Percentiles rank a stretch among this genome's conserved stretches.
These are phyloP conservation scores for Camellia oleifera DNA, from an alignment of 179 eudicot genomes.

Conservation along the genomic window DNA sequence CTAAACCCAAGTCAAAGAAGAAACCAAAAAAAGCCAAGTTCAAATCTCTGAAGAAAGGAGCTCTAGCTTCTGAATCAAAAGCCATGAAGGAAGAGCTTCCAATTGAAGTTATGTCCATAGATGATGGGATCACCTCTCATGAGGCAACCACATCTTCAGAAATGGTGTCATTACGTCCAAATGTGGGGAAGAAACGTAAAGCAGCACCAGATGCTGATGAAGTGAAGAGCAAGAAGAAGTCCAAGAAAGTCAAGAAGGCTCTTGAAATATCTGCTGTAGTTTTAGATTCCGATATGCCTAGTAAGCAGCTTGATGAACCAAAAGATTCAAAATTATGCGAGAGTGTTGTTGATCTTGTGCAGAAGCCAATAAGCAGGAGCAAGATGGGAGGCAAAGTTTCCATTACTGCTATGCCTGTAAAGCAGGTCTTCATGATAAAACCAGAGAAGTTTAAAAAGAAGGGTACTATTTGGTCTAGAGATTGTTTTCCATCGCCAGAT, in stretches of 20 bases:
- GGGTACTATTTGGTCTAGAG: slow-evolving; percentile 76
- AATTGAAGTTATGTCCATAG: slow-evolving; percentile 46
- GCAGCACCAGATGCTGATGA: slow-evolving; percentile 37
- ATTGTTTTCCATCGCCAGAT: slow-evolving; percentile 75
- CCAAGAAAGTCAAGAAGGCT: slow-evolving; percentile 66
- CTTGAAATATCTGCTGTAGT: slow-evolving; percentile 29
- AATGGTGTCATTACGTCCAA: slow-evolving; percentile 28
- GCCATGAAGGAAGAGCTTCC: slow-evolving; percentile 44
- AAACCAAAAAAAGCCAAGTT: slow-evolving; percentile 86
- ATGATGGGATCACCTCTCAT: slow-evolving; percentile 43
- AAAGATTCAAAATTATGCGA: slow-evolving; percentile 49
- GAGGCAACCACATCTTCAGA: slow-evolving; percentile 45
- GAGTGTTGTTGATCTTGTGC: slow-evolving; percentile 50
- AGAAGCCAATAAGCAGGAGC: slow-evolving; percentile 57
- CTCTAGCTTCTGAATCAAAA: slow-evolving; percentile 52
- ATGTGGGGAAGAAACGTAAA: slow-evolving; percentile 66
- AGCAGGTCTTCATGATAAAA: slow-evolving; percentile 65
- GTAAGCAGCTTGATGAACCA: slow-evolving; percentile 49
- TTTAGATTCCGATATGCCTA: slow-evolving; percentile 31
- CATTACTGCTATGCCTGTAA: slow-evolving; percentile 62
- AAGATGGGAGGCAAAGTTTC: slow-evolving; percentile 71
- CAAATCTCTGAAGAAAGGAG: slow-evolving; percentile 77
- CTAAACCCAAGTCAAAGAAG: slow-evolving; percentile 76
- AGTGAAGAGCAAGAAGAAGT: slow-evolving; percentile 33
- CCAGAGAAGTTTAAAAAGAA: slow-evolving; percentile 77